phyloP scores from a whole-genome alignment of 225 moss, liverwort and hornwort species.

The Takakia lepidozioides region DNA sequence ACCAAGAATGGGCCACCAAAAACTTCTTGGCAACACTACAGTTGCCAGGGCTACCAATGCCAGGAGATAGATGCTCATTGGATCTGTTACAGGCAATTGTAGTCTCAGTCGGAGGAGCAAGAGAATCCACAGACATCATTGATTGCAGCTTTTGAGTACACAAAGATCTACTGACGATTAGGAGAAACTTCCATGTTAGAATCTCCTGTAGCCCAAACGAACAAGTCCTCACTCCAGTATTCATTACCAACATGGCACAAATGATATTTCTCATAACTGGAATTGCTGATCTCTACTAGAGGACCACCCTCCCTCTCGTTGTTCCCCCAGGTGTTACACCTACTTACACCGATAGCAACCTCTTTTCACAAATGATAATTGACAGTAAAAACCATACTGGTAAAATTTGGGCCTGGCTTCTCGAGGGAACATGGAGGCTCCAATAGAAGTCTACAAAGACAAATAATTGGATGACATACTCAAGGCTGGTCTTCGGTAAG shows the following conservation, averaged over 20 bases:
- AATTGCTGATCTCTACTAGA: no score
- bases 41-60: neutral
- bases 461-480: neutral
- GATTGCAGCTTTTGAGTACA: no score
- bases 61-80: neutral
- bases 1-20: constrained; percentile 5
- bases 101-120: neutral
- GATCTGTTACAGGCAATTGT: neutral
- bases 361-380: neutral
- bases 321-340: neutral
- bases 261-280: no score
- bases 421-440: no score
- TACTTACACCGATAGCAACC: neutral
- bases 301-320: no score
- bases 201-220: no score
- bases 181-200: no score
- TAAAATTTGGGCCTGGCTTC: no score
- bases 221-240: no score
- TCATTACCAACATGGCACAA: no score
- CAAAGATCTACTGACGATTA: no score
- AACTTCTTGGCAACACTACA: neutral
- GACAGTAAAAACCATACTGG: neutral
- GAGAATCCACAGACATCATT: no score
- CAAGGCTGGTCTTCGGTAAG: neutral
- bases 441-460: neutral